Percentiles rank a stretch among this genome's conserved stretches.
Conservation (phyloP, 495 filamentous ascomycete species). For the Talaromyces trachyspermus region DNA sequence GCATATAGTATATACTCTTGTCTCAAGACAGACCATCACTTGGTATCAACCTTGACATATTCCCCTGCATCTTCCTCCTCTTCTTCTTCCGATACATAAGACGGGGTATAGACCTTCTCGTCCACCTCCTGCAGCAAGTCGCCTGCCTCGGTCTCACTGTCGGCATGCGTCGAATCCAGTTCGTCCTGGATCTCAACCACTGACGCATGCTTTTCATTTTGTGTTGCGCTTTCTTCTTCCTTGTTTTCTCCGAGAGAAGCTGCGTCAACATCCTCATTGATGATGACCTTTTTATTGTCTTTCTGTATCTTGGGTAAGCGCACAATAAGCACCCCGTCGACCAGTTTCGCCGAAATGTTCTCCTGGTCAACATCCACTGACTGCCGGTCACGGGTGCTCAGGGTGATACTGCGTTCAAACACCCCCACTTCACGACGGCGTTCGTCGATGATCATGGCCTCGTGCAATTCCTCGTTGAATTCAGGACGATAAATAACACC, state of each 20-base stretch:
- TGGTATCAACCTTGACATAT: constrained; percentile 25
- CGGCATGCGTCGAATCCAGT: constrained; percentile 6
- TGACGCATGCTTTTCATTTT: constrained; percentile 16
- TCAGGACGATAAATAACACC: constrained; percentile 67
- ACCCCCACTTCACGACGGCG: constrained; percentile 53
- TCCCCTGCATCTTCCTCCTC: constrained; percentile 22
- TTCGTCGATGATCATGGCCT: constrained; percentile 56
- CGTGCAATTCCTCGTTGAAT: constrained; percentile 60
- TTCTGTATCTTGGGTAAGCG: constrained; percentile 58
- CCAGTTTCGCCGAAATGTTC: constrained; percentile 62
- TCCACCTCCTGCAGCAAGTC: constrained; percentile 4
- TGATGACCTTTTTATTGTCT: constrained; percentile 16
- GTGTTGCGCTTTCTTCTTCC: background rate
- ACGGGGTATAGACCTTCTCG: constrained; percentile 5
- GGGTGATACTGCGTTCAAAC: constrained; percentile 61
- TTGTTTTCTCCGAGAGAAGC: constrained; percentile 1
- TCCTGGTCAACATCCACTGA: constrained; percentile 58
- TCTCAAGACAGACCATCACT: no score
- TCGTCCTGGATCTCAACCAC: constrained; percentile 14
- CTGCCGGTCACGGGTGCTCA: constrained; percentile 42
- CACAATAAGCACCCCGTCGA: constrained; percentile 61
- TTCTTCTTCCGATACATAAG: constrained; percentile 16
- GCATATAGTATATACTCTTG: no score
- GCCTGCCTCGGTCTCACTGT: constrained; percentile 6
- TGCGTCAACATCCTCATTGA: constrained; percentile 15